Evolutionary conservation across 2,329 filamentous ascomycete genomes (phyloP), one percentile per base, ranked within the genome.

Genomic region (Periconia macrospinosa): DNA sequence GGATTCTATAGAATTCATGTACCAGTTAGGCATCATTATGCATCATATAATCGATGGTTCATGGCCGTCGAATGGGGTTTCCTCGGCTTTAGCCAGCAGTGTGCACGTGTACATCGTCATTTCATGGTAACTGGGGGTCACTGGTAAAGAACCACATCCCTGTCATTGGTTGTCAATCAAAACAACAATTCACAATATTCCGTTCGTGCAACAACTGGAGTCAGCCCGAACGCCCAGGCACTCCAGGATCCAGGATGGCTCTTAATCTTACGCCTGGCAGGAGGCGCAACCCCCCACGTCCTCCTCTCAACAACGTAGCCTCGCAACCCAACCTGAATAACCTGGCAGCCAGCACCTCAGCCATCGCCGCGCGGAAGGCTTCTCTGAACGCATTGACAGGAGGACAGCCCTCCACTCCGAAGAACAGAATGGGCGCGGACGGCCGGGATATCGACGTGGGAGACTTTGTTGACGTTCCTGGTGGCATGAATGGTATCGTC

Each of bases 381-480:
- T 91, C 88, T 47, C 78, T 90, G 59, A 87, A 86, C 57, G 85
- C 88, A 46, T 81, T 92, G 59, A 90, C 86, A 48, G 78, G 74
- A 40, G 68, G 61, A 47, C 68, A 62, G 47, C 83, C 76, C 23
- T 63, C 65, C 41, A 73, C 74, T 13, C 69, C 72, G 23, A 65
- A 70, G 7, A 70, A 68, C 67, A 76, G 65, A 52, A 77, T 77
- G 81, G 74, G 67, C 54, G 73, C 72, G 52, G 75, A 78, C 61
- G 78, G 69, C 41, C 75, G 70, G 20, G 81, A 85, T 42, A 78
- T 96, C 56, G 82, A 86, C 59, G 81, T 94, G 41, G 93, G 93
- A 61, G 93, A 97, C 70, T 74, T 81, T 33, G 93, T 97, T 57
- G 92, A 97, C 63, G 93, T 97, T 45, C 92, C 93, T 1, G 94